Percentiles rank a stretch among this genome's conserved stretches.
phyloP scores from a whole-genome alignment of 139 green algal species.

The Asterochloris erici region DNA sequence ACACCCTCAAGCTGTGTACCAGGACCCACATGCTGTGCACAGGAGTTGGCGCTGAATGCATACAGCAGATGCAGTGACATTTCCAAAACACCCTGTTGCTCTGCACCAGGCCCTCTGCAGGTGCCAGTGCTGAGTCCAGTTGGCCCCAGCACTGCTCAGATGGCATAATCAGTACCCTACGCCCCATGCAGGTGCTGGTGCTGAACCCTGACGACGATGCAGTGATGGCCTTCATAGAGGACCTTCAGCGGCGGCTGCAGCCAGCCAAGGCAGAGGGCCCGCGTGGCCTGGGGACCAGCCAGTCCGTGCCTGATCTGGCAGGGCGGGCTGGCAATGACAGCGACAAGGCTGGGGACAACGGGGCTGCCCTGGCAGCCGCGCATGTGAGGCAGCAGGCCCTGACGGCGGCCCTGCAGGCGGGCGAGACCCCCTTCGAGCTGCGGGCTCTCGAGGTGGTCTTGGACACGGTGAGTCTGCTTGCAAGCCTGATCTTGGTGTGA shows the following conservation, averaged over 20 bases:
- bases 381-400: not conserved
- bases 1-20: too few species aligned
- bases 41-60: too few species aligned
- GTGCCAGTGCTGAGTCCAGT: too few species aligned
- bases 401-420: not conserved
- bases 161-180: conserved; percentile 15
- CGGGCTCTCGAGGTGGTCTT: conserved; percentile 55
- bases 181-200: conserved; percentile 15
- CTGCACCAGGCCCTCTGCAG: too few species aligned
- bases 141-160: not conserved
- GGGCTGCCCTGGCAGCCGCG: not conserved
- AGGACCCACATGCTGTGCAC: too few species aligned
- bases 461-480: conserved; percentile 36
- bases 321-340: not conserved
- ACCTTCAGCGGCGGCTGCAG: conserved; percentile 31
- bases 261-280: not conserved
- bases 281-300: not conserved
- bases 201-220: conserved; percentile 23
- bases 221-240: conserved; percentile 35
- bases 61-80: too few species aligned
- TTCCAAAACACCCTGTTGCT: too few species aligned
- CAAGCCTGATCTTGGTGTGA: not conserved
- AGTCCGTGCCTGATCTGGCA: conserved; percentile 1
- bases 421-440: conserved; percentile 58
- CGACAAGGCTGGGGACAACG: conserved; percentile 1